Conservation (phyloP, 2,329 filamentous ascomycete species). For the Samsoniella hepiali region DNA sequence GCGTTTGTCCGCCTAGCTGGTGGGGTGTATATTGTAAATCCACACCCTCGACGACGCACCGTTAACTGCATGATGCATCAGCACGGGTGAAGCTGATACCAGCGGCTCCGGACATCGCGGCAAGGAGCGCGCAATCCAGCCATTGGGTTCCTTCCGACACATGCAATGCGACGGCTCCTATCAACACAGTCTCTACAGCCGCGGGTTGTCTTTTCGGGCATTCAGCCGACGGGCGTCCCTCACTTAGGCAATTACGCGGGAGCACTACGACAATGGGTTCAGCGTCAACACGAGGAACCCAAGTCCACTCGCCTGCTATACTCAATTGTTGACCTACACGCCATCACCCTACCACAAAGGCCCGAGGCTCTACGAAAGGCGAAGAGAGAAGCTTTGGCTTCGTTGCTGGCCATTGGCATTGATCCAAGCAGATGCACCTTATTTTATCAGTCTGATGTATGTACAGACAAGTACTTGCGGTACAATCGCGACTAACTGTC, state of each 20-base stretch:
- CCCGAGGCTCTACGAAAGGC: constrained; percentile 57
- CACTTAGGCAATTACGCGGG: constrained; percentile 96
- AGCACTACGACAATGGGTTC: constrained; percentile 81
- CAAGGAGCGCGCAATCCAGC: background rate
- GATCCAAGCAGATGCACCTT: constrained; percentile 72
- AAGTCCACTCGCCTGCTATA: constrained; percentile 64
- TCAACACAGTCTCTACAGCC: constrained; percentile 15
- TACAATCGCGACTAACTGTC: background rate
- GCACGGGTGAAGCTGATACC: background rate
- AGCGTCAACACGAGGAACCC: constrained; percentile 63
- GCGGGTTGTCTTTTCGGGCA: constrained; percentile 82
- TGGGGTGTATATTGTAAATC: too few relatives aligned
- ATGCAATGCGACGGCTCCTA: constrained; percentile 15
- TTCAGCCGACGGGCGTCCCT: constrained; percentile 91
- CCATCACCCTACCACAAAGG: constrained; percentile 76
- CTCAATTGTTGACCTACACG: constrained; percentile 90
- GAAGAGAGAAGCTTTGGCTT: constrained; percentile 73
- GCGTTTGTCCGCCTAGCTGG: too few relatives aligned
- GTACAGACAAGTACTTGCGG: constrained; percentile 26
- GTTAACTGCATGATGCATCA: constrained; percentile 8
- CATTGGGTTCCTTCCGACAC: background rate
- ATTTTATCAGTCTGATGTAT: constrained; percentile 77
- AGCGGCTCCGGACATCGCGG: background rate
- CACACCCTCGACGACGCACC: background rate
- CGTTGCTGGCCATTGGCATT: constrained; percentile 78